These are phyloP conservation scores for Agarophyton chilense DNA, from an alignment of 23 red algal species.

Conservation along the genomic window DNA sequence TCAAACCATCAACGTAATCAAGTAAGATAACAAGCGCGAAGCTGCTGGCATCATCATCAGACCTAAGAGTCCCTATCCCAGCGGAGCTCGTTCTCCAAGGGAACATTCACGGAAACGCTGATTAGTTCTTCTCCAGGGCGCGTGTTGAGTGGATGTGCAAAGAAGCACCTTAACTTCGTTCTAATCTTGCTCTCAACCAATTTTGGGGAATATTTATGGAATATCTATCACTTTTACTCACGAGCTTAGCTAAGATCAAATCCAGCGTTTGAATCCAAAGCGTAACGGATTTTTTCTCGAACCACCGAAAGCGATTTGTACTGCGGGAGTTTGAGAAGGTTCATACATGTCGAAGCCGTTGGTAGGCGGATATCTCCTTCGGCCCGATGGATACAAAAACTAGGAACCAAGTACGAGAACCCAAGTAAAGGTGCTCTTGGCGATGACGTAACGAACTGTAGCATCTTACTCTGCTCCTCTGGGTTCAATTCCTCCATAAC, in stretches of 20 bases:
- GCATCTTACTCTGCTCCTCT: constrained; percentile 83
- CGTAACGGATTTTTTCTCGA: constrained; percentile 89
- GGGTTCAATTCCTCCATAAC: constrained; percentile 66
- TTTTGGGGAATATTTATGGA: background rate
- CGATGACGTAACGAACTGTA: constrained; percentile 97
- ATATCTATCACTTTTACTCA: background rate
- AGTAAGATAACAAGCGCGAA: no score
- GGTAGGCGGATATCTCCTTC: constrained; percentile 89
- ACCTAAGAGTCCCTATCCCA: no score
- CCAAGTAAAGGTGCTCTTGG: constrained; percentile 95
- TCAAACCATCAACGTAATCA: background rate
- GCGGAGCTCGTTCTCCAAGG: no score
- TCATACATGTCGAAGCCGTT: constrained; percentile 98
- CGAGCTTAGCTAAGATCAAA: constrained; percentile 88
- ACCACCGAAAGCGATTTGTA: constrained; percentile 73
- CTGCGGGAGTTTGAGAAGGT: constrained; percentile 93
- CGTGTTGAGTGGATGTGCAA: no score
- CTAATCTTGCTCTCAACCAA: no score
- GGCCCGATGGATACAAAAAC: constrained; percentile 96
- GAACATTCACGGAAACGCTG: no score
- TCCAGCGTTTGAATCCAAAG: constrained; percentile 82
- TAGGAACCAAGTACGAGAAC: constrained; percentile 88
- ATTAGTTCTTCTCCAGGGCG: background rate
- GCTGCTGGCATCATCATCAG: no score
- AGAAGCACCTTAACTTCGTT: no score